These are phyloP conservation scores for Schizosaccharomyces lindneri DNA, from an alignment of 805 yeast genomes.

Conservation along the genomic window DNA sequence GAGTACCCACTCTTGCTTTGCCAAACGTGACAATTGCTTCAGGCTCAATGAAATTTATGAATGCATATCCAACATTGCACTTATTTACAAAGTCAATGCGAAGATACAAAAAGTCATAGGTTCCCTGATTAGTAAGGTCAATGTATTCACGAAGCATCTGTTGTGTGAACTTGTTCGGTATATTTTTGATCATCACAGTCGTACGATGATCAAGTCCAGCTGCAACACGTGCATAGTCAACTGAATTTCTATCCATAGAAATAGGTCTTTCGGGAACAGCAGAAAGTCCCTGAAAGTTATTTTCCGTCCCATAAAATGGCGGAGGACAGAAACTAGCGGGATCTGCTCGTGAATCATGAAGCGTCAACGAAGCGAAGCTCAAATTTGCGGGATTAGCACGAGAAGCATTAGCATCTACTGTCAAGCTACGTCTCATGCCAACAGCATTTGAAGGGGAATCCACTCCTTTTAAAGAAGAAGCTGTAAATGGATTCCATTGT, in stretches of 20 bases:
- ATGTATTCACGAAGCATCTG: conserved; percentile 22
- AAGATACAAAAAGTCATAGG: conserved; percentile 15
- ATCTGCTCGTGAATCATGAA: background rate
- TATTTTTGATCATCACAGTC: conserved; percentile 29
- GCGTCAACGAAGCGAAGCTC: background rate
- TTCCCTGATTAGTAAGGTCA: conserved; percentile 20
- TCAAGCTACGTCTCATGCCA: background rate
- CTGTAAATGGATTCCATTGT: background rate
- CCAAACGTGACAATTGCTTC: conserved; percentile 22
- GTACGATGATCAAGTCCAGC: conserved; percentile 21
- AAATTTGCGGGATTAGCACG: background rate
- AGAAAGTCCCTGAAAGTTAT: background rate
- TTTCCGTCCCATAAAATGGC: background rate
- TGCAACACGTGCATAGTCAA: conserved; percentile 19
- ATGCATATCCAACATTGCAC: conserved; percentile 34
- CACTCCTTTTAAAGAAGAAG: background rate
- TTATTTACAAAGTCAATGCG: conserved; percentile 28
- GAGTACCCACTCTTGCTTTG: conserved; percentile 21
- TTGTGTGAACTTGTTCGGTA: conserved; percentile 27
- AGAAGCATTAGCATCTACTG: background rate
- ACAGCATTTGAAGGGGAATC: background rate
- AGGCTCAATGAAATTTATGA: conserved; percentile 24
- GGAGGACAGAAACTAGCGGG: background rate
- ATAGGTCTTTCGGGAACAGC: background rate
- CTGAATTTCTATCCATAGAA: conserved; percentile 10